A percentile compares a stretch with the other conserved stretches of the same genome.
Evolutionary conservation across 805 yeast species (phyloP).

Genomic region (Wickerhamiella allomyrinae): DNA sequence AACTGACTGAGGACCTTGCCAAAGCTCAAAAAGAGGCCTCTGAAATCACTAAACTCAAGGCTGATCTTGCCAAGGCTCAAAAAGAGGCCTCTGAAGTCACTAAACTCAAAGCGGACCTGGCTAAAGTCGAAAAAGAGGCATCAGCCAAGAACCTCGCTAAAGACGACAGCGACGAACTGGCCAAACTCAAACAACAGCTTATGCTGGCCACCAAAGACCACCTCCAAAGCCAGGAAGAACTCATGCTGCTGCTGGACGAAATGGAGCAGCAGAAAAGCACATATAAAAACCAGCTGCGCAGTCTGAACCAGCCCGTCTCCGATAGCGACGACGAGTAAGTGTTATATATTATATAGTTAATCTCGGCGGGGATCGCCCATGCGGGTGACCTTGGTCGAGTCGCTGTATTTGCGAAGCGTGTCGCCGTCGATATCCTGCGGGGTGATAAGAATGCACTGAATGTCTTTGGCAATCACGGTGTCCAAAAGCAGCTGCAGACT

Average conservation of each 20-base stretch:
- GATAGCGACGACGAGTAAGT: slow-evolving; percentile 62
- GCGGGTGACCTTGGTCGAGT: slow-evolving; percentile 25
- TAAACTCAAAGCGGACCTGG: neutral
- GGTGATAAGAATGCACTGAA: slow-evolving; percentile 85
- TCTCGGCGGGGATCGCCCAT: slow-evolving; percentile 22
- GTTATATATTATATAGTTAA: too few species aligned
- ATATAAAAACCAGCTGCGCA: slow-evolving; percentile 39
- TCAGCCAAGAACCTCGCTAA: neutral
- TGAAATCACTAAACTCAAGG: neutral
- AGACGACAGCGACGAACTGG: too few species aligned
- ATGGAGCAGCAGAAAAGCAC: slow-evolving; percentile 52
- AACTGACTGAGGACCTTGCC: neutral
- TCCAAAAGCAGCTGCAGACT: slow-evolving; percentile 62
- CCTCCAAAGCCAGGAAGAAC: slow-evolving; percentile 50
- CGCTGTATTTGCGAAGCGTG: slow-evolving; percentile 48
- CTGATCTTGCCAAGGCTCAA: neutral
- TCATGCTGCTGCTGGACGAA: slow-evolving; percentile 63
- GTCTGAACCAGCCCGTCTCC: slow-evolving; percentile 48
- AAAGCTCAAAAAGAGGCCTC: neutral
- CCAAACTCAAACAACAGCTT: neutral
- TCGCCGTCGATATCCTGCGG: slow-evolving; percentile 71
- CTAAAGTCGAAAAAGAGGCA: neutral
- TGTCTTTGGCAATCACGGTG: slow-evolving; percentile 48
- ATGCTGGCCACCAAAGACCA: slow-evolving; percentile 10
- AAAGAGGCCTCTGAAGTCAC: neutral